A percentile compares a stretch with the other conserved stretches of the same genome.
These are phyloP conservation scores for Acer negundo DNA, from an alignment of 345 rosid species.

Conservation along the genomic window DNA sequence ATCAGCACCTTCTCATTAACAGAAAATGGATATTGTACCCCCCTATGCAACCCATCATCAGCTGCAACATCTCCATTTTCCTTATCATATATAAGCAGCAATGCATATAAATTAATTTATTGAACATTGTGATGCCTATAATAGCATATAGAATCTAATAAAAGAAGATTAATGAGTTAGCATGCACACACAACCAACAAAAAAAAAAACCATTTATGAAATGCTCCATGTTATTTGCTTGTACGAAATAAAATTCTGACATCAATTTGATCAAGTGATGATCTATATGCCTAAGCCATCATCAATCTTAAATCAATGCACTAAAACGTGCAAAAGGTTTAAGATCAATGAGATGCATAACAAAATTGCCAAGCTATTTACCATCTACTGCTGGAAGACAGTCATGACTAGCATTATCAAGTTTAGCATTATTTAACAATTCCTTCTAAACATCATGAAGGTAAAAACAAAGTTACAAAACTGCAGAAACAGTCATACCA, in stretches of 20 bases:
- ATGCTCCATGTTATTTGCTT: not conserved
- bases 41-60: slow-evolving; percentile 67
- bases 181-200: not conserved
- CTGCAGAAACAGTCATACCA: not conserved
- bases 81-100: slow-evolving; percentile 36
- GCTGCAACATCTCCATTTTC: slow-evolving; percentile 72
- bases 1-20: slow-evolving; percentile 94
- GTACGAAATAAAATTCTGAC: not conserved
- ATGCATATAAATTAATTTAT: not conserved
- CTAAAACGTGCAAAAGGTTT: not conserved
- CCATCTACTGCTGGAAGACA: not conserved
- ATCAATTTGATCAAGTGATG: not conserved
- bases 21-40: slow-evolving; percentile 87
- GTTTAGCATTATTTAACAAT: not conserved
- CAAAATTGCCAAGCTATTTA: not conserved
- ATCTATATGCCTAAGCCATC: not conserved
- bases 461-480: not conserved
- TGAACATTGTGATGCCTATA: not conserved
- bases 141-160: not conserved
- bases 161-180: not conserved
- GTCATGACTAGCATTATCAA: not conserved
- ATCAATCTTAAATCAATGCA: not conserved
- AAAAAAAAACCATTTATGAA: not conserved
- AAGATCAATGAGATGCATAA: not conserved
- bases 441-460: not conserved